Evolutionary conservation across 805 yeast species (phyloP).

Genomic region (Yamadazyma kitorensis): DNA sequence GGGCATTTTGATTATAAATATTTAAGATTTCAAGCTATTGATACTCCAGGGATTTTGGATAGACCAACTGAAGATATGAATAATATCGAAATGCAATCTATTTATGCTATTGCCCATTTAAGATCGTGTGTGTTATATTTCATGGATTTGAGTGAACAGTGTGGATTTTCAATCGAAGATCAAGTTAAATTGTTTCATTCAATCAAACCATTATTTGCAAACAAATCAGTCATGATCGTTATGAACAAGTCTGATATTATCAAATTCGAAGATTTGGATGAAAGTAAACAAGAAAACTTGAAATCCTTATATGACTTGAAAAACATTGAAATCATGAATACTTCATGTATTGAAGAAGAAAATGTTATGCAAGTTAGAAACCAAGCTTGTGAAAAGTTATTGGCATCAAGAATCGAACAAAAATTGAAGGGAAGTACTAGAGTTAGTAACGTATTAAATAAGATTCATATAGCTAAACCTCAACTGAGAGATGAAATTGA

Average conservation of each 20-base stretch:
- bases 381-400: constrained; percentile 93
- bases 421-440: constrained; percentile 91
- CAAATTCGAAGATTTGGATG: constrained; percentile 76
- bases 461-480: constrained; percentile 93
- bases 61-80: constrained; percentile 99
- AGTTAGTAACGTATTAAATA: constrained; percentile 84
- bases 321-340: constrained; percentile 88
- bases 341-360: constrained; percentile 92
- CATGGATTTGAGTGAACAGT: constrained; percentile 98
- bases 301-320: constrained; percentile 60
- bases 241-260: constrained; percentile 93
- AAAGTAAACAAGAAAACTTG: constrained; percentile 69
- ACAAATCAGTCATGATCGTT: constrained; percentile 93
- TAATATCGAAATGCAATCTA: constrained; percentile 99
- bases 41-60: constrained; percentile 98
- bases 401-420: constrained; percentile 94
- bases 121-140: constrained; percentile 95
- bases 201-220: constrained; percentile 95
- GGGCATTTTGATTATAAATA: constrained; percentile 99
- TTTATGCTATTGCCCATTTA: constrained; percentile 97
- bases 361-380: constrained; percentile 95
- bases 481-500: constrained; percentile 81
- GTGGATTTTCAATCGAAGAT: constrained; percentile 96
- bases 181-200: constrained; percentile 97
- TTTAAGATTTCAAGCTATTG: constrained; percentile 96